A percentile compares a stretch with the other conserved stretches of the same genome.
Conservation (phyloP, 139 green algal genomes). For the Tetraselmis striata region DNA sequence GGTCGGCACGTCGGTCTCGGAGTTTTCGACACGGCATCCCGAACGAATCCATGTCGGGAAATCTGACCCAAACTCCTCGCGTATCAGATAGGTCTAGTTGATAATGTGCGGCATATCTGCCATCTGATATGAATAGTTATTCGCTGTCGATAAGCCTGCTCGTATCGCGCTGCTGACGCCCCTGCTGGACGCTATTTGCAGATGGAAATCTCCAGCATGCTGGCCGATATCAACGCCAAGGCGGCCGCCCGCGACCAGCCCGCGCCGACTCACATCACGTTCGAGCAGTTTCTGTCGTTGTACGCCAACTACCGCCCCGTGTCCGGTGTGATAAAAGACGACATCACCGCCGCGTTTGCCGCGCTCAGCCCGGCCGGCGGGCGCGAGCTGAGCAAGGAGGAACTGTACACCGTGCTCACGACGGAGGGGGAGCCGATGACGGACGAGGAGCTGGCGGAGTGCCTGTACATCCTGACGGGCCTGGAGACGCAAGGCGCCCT, state of each 20-base stretch:
- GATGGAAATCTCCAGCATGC: slow-evolving; percentile 2
- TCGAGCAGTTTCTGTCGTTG: slow-evolving; percentile 52
- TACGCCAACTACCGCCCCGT: slow-evolving; percentile 65
- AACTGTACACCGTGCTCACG: slow-evolving; percentile 39
- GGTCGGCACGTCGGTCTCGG: not conserved
- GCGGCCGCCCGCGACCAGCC: slow-evolving; percentile 1
- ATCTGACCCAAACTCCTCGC: slow-evolving; percentile 29
- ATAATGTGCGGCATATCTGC: not conserved
- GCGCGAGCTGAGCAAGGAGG: slow-evolving; percentile 27
- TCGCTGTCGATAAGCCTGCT: too few relatives aligned
- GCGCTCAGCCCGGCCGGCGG: slow-evolving; percentile 29
- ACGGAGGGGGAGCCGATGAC: slow-evolving; percentile 42
- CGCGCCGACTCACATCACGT: slow-evolving; percentile 23
- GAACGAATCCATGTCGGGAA: slow-evolving; percentile 31
- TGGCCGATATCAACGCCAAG: slow-evolving; percentile 4
- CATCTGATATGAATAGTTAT: not conserved
- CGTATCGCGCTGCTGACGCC: too few relatives aligned
- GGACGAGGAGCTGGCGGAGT: slow-evolving; percentile 33
- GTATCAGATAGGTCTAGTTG: slow-evolving; percentile 11
- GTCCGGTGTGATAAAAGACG: slow-evolving; percentile 26
- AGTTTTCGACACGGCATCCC: not conserved
- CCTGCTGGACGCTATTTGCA: too few relatives aligned
- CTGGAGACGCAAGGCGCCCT: not conserved
- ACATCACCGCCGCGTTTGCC: slow-evolving; percentile 43
- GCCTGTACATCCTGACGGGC: slow-evolving; percentile 38